Percentiles rank a stretch among this genome's conserved stretches.
These are phyloP conservation scores for Medicago ruthenica DNA, from an alignment of 306 rosid genomes.

Conservation along the genomic window DNA sequence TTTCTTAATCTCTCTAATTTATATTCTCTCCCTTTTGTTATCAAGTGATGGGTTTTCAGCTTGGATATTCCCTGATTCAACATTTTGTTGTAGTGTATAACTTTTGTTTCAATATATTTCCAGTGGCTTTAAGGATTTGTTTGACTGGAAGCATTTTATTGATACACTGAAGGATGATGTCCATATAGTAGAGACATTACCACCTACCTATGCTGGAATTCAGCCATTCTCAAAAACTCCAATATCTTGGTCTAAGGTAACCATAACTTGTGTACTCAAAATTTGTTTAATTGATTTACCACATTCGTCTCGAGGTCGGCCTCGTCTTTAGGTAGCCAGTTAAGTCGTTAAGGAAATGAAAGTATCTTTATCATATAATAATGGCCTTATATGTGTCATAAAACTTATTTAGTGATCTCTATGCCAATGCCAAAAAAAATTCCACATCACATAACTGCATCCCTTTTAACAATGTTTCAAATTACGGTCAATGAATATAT, in stretches of 20 bases:
- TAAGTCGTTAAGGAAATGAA: constrained; percentile 29
- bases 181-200: constrained; percentile 83
- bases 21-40: neutral
- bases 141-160: constrained; percentile 90
- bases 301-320: constrained; percentile 33
- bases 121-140: constrained; percentile 97
- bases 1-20: constrained; percentile 19
- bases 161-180: constrained; percentile 80
- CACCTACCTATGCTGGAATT: constrained; percentile 67
- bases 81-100: constrained; percentile 24
- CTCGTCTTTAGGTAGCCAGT: constrained; percentile 19
- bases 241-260: constrained; percentile 95
- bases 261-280: constrained; percentile 29
- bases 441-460: constrained; percentile 21
- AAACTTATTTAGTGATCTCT: constrained; percentile 29
- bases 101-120: constrained; percentile 44
- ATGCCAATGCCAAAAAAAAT: constrained; percentile 22
- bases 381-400: constrained; percentile 17
- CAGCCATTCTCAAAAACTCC: constrained; percentile 86
- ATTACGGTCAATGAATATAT: constrained; percentile 27
- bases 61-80: constrained; percentile 26
- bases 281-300: constrained; percentile 15
- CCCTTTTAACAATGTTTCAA: constrained; percentile 26
- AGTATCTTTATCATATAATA: constrained; percentile 5
- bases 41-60: constrained; percentile 30